Conservation (phyloP, 164 flowering plant species). For the Aristolochia californica region DNA sequence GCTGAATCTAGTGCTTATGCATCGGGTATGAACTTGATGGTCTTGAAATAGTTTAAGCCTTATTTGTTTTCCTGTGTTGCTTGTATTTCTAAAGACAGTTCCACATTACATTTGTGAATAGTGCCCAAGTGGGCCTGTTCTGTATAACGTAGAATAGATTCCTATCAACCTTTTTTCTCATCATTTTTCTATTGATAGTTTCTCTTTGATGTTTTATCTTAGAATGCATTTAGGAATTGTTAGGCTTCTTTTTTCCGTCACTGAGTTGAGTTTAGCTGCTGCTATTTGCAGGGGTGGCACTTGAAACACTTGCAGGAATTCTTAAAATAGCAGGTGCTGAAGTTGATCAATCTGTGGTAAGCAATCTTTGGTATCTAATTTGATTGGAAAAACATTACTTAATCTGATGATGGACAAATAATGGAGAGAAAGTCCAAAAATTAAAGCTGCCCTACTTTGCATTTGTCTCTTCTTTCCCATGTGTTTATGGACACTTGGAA, state of each 20-base stretch:
- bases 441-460: neutral
- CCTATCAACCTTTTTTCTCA: too few relatives aligned
- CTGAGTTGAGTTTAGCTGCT: neutral
- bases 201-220: too few relatives aligned
- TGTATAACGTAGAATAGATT: too few relatives aligned
- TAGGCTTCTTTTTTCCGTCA: too few relatives aligned
- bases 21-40: conserved; percentile 47
- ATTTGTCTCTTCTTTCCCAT: neutral
- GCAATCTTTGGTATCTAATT: conserved; percentile 2
- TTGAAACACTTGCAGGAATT: conserved; percentile 83
- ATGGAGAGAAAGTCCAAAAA: neutral
- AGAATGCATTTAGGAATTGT: too few relatives aligned
- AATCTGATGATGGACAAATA: neutral
- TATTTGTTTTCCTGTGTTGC: too few relatives aligned
- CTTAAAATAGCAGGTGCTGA: conserved; percentile 66
- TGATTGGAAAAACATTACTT: neutral
- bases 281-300: conserved; percentile 58
- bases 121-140: too few relatives aligned
- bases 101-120: too few relatives aligned
- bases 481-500: neutral
- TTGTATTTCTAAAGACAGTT: too few relatives aligned
- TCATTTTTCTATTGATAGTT: too few relatives aligned
- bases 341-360: conserved; percentile 72
- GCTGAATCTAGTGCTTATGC: conserved; percentile 82
- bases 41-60: neutral